Evolutionary conservation across 2,329 filamentous ascomycete genomes (phyloP).

Genomic region (Talaromyces rugulosus): DNA sequence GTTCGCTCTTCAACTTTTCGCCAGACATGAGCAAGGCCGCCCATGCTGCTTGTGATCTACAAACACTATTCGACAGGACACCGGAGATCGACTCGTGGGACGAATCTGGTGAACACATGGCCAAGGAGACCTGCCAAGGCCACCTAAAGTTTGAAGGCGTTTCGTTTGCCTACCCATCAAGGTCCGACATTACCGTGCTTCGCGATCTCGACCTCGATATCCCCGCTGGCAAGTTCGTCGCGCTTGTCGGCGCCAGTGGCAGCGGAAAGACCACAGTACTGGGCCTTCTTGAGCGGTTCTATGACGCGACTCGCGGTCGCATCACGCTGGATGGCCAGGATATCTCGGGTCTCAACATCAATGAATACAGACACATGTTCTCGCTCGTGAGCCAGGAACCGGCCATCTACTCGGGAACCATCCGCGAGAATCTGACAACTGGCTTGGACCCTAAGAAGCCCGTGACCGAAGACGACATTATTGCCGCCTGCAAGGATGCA

Average conservation of each 20-base stretch:
- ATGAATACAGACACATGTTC: slow-evolving; percentile 88
- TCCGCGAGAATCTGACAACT: slow-evolving; percentile 81
- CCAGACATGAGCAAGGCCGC: slow-evolving; percentile 93
- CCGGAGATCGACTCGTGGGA: slow-evolving; percentile 28
- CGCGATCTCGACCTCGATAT: slow-evolving; percentile 72
- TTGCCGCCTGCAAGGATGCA: slow-evolving; percentile 68
- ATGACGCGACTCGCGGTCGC: slow-evolving; percentile 77
- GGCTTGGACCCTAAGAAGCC: slow-evolving; percentile 65
- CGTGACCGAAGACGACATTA: slow-evolving; percentile 59
- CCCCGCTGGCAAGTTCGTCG: slow-evolving; percentile 85
- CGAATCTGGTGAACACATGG: slow-evolving; percentile 43
- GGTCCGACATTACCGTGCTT: slow-evolving; percentile 86
- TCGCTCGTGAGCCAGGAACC: slow-evolving; percentile 92
- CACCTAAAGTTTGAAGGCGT: slow-evolving; percentile 41
- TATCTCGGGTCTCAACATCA: slow-evolving; percentile 34
- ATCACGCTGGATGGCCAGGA: slow-evolving; percentile 65
- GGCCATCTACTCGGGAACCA: slow-evolving; percentile 81
- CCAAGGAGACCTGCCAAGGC: neutral
- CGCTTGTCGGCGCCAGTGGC: slow-evolving; percentile 82
- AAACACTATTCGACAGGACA: slow-evolving; percentile 48
- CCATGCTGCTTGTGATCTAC: slow-evolving; percentile 74
- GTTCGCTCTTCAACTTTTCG: slow-evolving; percentile 82
- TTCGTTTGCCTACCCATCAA: slow-evolving; percentile 66
- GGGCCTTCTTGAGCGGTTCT: slow-evolving; percentile 91
- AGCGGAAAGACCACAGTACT: slow-evolving; percentile 94